Percentiles rank a stretch among this genome's conserved stretches.
Conservation (phyloP, 768 basidiomycete species). For the Mycena haematopus region DNA sequence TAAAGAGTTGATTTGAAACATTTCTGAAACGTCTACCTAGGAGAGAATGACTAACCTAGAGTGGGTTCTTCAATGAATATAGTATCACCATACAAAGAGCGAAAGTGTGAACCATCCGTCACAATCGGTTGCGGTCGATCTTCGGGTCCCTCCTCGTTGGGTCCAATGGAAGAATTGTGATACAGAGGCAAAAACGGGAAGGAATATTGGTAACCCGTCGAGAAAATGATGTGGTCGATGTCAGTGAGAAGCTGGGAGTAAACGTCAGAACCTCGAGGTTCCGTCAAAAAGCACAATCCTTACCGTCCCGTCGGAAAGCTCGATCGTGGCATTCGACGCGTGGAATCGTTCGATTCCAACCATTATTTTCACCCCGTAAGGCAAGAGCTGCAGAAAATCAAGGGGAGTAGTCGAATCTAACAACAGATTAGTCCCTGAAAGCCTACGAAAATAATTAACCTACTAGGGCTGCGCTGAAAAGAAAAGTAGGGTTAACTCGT, state of each 20-base stretch:
- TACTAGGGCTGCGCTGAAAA: conserved; percentile 18
- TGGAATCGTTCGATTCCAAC: conserved; percentile 36
- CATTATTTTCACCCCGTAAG: conserved; percentile 34
- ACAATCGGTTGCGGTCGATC: conserved; percentile 31
- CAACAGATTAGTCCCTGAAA: not conserved
- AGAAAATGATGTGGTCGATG: conserved; percentile 38
- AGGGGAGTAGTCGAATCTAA: conserved; percentile 24
- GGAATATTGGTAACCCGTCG: conserved; percentile 39
- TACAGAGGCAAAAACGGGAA: conserved; percentile 40
- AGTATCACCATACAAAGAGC: conserved; percentile 36
- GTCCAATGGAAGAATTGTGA: conserved; percentile 33
- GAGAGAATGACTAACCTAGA: conserved; percentile 16
- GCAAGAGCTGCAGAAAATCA: conserved; percentile 31
- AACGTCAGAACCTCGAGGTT: too few relatives aligned
- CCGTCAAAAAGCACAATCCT: not conserved
- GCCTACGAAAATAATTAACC: not conserved
- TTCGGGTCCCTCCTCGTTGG: conserved; percentile 18
- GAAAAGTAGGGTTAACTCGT: not conserved
- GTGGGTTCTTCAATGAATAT: conserved; percentile 43
- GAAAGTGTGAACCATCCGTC: conserved; percentile 35
- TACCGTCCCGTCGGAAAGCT: conserved; percentile 38
- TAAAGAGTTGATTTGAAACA: not conserved
- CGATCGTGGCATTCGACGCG: conserved; percentile 30
- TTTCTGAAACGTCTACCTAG: not conserved
- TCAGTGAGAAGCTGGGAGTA: conserved; percentile 31